Base-by-base conservation (phyloP, 176 grass and related monocot species). In the Ensete ventricosum region DNA sequence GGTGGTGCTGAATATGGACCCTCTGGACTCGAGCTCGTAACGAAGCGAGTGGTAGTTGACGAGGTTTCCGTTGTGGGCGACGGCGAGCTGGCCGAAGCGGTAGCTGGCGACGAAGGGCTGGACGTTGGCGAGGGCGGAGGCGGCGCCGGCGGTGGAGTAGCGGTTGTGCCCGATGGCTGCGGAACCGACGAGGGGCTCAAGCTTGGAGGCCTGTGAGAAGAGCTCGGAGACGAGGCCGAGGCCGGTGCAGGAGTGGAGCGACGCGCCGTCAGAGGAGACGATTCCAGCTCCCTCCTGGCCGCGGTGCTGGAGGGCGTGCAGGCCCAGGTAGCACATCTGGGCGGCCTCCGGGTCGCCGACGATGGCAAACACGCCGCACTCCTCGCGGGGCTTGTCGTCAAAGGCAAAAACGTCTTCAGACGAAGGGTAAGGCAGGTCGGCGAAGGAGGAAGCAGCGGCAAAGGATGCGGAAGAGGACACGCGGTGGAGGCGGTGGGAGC, bases 281-380 rank as follows among this genome's bases (percentile, higher is more conserved):
- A 99, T 99, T 60, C 91, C 88, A 0, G 95, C 88, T 50, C 91
- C 88, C 73, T 99, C 95, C 87, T 99, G 91, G 14, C 95, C 86
- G 55, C 88, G 87, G 78, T 99, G 95, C 79, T 99, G 95, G 50
- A 99, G 88, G 60, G 89, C 91, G 80, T 99, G 91, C 63, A 99
- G 82, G 48, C 84, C 91, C 0, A 91, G 84, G 78, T 87, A 88
- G 82, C 88, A 94, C 19, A 99, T 80, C 54, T 77, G 86, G 9
- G 88, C 49, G 2, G 91, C 95, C 62, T 94, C 86, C 3, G 84
- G 86, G 74, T 99, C 95, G 1, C 95, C 91, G 17, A 99, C 84
- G n/a, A 99, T 85, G 14, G 84, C 88, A 71, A 99, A 80, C 23
- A 99, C 91, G 67, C 95, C 86, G 80, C 95, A 94, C 91, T 99